Evolutionary conservation across 2,329 filamentous ascomycete species (phyloP), one percentile per base, ranked within the genome.

Genomic region (Aspergillus sclerotialis): DNA sequence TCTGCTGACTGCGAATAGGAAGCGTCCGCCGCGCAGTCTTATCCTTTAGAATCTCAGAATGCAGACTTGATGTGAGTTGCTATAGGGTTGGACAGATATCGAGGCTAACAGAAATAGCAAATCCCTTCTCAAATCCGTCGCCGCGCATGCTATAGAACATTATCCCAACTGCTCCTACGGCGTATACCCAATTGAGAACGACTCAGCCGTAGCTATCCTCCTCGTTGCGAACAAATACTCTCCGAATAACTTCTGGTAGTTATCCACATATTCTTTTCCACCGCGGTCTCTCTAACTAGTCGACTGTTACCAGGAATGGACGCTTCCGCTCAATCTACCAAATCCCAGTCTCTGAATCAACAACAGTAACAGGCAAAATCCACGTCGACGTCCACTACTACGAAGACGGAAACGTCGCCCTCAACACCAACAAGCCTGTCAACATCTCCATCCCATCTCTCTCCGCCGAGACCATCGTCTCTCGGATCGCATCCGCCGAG

Each of bases 381-480:
- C 87, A 90, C 61, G 85, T 95, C 35, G 89, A 96, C 50, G 90
- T 98, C 33, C 92, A 98, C 72, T 98, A 98, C 73, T 98, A 98
- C 69, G 92, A 98, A 67, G 93, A 98, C 58, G 92, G 92, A 43
- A 98, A 98, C 58, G 92, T 98, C 38, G 83, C 92, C 2, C 75
- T 98, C 39, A 73, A 90, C 44, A 95, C 92, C n/a, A 82, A 77
- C 54, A 95, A 95, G 67, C 70, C 82, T 8, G 60, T 90, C 9
- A 71, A 71, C 1, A 60, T 75, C 3, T 76, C 75, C 7, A 61
- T 84, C n/a, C 63, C 78, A 1, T 79, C 75, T 1, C 72, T 70
- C 19, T 76, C 74, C 6, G 73, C 76, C 0, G 83, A 80, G 27
- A 73, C 92, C 23, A 76, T 96, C 30, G 72, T 83, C 44, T 81